These are phyloP conservation scores for Pichia gijzeniarum DNA, from an alignment of 805 yeast genomes.

Conservation along the genomic window DNA sequence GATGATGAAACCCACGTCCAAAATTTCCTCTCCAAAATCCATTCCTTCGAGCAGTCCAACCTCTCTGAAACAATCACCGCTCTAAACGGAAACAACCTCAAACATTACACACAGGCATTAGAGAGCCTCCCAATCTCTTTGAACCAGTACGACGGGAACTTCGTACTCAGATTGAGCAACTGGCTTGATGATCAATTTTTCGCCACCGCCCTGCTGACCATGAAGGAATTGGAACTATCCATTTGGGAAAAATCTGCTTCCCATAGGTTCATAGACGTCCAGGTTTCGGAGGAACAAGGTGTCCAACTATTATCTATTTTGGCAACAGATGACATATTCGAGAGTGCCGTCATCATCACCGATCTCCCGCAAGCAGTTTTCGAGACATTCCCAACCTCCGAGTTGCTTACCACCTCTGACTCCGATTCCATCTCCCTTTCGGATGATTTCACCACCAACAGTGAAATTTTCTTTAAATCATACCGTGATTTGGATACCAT, in stretches of 20 bases:
- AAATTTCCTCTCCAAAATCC: not conserved
- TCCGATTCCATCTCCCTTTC: not conserved
- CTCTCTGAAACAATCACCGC: not conserved
- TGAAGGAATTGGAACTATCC: slow-evolving; percentile 22
- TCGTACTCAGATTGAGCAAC: slow-evolving; percentile 37
- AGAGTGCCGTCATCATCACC: slow-evolving; percentile 39
- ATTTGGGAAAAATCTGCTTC: slow-evolving; percentile 45
- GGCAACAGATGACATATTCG: slow-evolving; percentile 13
- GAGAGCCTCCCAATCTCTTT: not conserved
- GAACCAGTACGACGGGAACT: slow-evolving; percentile 23
- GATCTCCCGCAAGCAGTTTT: slow-evolving; percentile 52
- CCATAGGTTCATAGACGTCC: slow-evolving; percentile 43
- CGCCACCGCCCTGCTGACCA: slow-evolving; percentile 16
- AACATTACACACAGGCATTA: slow-evolving; percentile 4
- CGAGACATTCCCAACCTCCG: slow-evolving; percentile 43
- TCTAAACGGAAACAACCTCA: slow-evolving; percentile 3
- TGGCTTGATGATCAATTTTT: slow-evolving; percentile 22
- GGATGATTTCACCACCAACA: slow-evolving; percentile 10
- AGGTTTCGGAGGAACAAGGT: slow-evolving; percentile 22
- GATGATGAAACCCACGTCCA: not conserved
- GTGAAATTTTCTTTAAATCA: slow-evolving; percentile 61
- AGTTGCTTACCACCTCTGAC: too few species aligned
- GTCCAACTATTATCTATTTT: slow-evolving; percentile 17
- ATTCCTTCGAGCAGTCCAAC: not conserved
- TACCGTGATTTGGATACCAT: slow-evolving; percentile 65